Evolutionary conservation across 2,329 filamentous ascomycete species (phyloP).

Genomic region (Cladosporium sp.): DNA sequence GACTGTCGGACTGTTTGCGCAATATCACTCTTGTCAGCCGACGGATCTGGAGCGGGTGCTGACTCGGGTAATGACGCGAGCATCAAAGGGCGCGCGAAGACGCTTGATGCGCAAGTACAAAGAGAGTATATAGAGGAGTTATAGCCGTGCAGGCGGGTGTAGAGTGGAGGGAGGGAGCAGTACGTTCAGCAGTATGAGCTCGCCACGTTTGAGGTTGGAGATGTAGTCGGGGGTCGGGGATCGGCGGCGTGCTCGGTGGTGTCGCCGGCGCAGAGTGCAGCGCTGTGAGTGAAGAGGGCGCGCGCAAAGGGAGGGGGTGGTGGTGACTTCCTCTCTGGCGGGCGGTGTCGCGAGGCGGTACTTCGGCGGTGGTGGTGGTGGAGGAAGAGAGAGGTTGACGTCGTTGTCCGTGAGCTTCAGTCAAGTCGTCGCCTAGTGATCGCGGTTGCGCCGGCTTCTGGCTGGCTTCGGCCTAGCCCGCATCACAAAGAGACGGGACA

Average conservation of each 20-base stretch:
- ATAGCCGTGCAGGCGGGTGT: background rate
- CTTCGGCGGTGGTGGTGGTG: constrained; percentile 6
- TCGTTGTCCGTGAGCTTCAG: constrained; percentile 4
- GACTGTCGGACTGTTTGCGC: constrained; percentile 37
- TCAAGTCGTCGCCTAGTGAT: constrained; percentile 1
- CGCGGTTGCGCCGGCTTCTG: constrained; percentile 9
- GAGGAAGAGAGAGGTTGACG: background rate
- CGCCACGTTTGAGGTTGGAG: constrained; percentile 21
- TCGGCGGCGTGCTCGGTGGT: constrained; percentile 17
- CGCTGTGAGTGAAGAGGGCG: constrained; percentile 12
- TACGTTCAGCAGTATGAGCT: constrained; percentile 21
- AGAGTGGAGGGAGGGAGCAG: background rate
- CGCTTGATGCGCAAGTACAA: background rate
- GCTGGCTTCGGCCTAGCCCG: constrained; percentile 7
- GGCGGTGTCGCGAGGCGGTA: constrained; percentile 9
- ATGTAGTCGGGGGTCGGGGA: constrained; percentile 18
- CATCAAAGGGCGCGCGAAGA: constrained; percentile 8
- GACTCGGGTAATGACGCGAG: constrained; percentile 18
- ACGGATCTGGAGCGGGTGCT: constrained; percentile 12
- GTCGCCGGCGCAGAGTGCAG: constrained; percentile 11
- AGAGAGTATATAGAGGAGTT: background rate
- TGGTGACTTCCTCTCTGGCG: constrained; percentile 12
- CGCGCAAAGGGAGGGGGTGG: constrained; percentile 6
- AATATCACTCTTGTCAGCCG: constrained; percentile 17
- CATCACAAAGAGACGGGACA: background rate